phyloP scores from a whole-genome alignment of 768 basidiomycete species.

The Obba rivulosa region DNA sequence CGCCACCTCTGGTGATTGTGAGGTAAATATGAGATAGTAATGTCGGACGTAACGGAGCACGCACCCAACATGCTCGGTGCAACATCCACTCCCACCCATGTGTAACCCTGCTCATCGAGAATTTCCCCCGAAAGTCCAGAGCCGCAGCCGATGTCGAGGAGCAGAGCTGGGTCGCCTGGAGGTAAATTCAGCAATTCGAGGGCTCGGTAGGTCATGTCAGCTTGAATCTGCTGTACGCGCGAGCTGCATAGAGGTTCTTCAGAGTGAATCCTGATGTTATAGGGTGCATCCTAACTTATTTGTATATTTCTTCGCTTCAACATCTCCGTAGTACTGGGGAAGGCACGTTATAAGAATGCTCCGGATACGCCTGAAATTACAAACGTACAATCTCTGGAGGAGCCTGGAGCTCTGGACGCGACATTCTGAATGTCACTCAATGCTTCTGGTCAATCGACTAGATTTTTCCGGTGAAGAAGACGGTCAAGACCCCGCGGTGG shows the following conservation, averaged over 20 bases:
- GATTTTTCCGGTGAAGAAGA: too few relatives aligned
- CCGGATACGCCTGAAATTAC: background rate
- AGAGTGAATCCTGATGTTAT: background rate
- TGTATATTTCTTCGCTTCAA: slow-evolving; percentile 95
- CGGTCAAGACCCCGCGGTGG: too few relatives aligned
- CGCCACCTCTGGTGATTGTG: slow-evolving; percentile 69
- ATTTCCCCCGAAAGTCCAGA: slow-evolving; percentile 97
- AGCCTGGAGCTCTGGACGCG: slow-evolving; percentile 56
- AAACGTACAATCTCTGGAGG: slow-evolving; percentile 68
- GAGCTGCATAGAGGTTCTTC: slow-evolving; percentile 48
- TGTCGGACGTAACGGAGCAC: slow-evolving; percentile 16
- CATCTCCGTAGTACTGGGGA: slow-evolving; percentile 89
- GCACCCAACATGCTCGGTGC: slow-evolving; percentile 95
- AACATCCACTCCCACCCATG: slow-evolving; percentile 93
- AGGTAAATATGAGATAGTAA: background rate
- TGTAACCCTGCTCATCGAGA: slow-evolving; percentile 87
- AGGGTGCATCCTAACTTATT: slow-evolving; percentile 54
- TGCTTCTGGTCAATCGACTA: too few relatives aligned
- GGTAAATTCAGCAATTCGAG: slow-evolving; percentile 86
- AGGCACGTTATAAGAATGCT: background rate
- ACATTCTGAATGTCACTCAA: slow-evolving; percentile 32
- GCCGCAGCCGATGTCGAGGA: slow-evolving; percentile 96
- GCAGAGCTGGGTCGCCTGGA: slow-evolving; percentile 70
- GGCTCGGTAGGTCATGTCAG: slow-evolving; percentile 95
- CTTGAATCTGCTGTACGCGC: slow-evolving; percentile 94